A percentile compares a stretch with the other conserved stretches of the same genome.
phyloP scores from a whole-genome alignment of 495 filamentous ascomycete species.

The Hypoxylon fuscum region DNA sequence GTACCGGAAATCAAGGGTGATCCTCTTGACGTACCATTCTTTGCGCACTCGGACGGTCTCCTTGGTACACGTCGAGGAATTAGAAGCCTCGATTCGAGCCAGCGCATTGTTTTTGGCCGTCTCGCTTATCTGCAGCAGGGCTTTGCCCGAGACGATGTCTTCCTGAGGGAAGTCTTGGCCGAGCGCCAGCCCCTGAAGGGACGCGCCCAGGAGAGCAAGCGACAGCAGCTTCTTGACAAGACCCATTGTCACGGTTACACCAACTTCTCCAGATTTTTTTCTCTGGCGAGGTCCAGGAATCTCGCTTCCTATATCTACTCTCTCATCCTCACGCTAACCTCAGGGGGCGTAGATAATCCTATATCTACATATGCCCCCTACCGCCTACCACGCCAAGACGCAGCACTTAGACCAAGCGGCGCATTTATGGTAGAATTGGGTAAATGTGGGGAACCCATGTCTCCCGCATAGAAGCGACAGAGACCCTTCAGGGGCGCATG shows the following conservation, averaged over 20 bases:
- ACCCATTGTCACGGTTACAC: conserved; percentile 33
- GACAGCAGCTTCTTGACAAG: conserved; percentile 34
- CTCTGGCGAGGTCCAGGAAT: conserved; percentile 5
- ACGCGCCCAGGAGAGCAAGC: conserved; percentile 34
- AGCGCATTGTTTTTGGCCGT: conserved; percentile 48
- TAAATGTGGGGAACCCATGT: conserved; percentile 39
- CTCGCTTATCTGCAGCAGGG: conserved; percentile 44
- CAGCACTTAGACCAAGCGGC: conserved; percentile 22
- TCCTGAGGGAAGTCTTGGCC: conserved; percentile 44
- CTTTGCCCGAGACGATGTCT: conserved; percentile 52
- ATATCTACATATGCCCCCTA: conserved; percentile 10
- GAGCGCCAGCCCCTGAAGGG: conserved; percentile 36
- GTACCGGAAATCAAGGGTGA: not conserved
- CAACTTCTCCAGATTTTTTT: conserved; percentile 13
- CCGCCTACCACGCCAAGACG: conserved; percentile 29
- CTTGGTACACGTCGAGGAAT: conserved; percentile 50
- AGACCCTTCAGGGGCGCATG: not conserved
- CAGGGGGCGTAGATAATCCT: not conserved
- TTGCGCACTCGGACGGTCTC: conserved; percentile 53
- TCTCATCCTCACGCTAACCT: conserved; percentile 3
- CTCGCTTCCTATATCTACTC: conserved; percentile 24
- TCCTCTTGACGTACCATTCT: conserved; percentile 51
- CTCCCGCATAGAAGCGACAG: conserved; percentile 22
- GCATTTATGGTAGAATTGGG: conserved; percentile 38
- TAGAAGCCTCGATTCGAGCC: conserved; percentile 42